Conservation (phyloP, 495 filamentous ascomycete species). For the Tuber indicum region DNA sequence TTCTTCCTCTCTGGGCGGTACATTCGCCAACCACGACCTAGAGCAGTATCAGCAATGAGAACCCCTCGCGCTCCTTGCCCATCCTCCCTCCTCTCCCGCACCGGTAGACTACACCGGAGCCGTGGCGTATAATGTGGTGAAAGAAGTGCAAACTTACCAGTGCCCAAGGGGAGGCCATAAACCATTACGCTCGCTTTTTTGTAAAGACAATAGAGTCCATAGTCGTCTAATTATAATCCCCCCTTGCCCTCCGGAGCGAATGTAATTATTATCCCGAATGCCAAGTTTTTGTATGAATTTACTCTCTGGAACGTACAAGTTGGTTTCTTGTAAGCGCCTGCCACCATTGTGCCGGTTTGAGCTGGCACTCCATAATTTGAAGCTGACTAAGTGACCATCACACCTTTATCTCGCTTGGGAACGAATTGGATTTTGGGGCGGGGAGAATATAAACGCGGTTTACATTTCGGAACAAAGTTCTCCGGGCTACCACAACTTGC, state of each 20-base stretch:
- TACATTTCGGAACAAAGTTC: background rate
- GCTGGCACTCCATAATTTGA: background rate
- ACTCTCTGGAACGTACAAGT: background rate
- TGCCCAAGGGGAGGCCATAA: constrained; percentile 19
- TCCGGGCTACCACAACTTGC: background rate
- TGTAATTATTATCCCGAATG: background rate
- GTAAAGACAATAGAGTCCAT: constrained; percentile 13
- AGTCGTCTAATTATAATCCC: background rate
- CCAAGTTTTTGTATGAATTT: background rate
- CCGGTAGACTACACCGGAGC: constrained; percentile 10
- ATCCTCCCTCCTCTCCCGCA: background rate
- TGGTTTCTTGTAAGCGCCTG: background rate
- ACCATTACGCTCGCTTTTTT: constrained; percentile 23
- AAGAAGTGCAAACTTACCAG: constrained; percentile 16
- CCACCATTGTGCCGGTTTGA: background rate
- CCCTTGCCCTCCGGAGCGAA: background rate
- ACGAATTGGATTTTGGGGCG: background rate
- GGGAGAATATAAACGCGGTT: background rate
- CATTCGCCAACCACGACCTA: background rate
- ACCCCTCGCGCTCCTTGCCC: constrained; percentile 8
- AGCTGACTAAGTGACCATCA: background rate
- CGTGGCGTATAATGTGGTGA: constrained; percentile 7
- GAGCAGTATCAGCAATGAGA: background rate
- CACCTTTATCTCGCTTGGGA: background rate
- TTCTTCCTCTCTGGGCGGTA: background rate